Evolutionary conservation across 768 basidiomycete genomes (phyloP), one percentile per base, ranked within the genome.

Genomic region (Macrocybe gigantea): DNA sequence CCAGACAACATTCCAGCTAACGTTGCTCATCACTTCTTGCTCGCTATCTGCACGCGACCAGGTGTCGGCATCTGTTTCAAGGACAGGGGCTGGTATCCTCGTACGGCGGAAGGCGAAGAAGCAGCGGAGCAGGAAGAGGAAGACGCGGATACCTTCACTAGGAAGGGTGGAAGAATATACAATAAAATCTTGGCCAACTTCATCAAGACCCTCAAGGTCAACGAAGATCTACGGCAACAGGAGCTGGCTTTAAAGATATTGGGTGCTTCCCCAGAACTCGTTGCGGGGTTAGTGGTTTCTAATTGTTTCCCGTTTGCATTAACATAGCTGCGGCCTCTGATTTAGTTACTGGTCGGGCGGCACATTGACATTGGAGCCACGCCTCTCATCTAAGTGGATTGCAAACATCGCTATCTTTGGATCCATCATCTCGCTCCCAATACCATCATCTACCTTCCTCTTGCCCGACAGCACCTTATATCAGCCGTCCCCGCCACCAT

Each of bases 61-160:
- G 93, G 93, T 0, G 66, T 72, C 9, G 93, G 93, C 0, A 73
- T 96, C 10, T 97, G 93, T 58, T 96, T 95, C 67, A 80, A 71
- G 44, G 91, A 94, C 57, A 75, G 79, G 6, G 93, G 93, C 2
- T 97, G 93, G 93, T 97, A 96, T 56, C 82, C 82, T 3, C 81
- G 89, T 2, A 84, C 85, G 51, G 60, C 63, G 2, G 75, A 75
- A 12, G 66, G 64, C 12, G 73, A 73, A 7, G 64, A 65, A 1
- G 64, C 64, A 12, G n/a, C 2, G n/a, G 48, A 49, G 32, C 45
- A 52, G 0, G 45, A 53, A 2, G 64, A 71, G 7, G 69, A 65
- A 22, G 76, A 74, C 1, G 69, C 70, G 15, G 65, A 65, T 0
- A 56, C 55, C 1, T 57, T 52, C 43, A 54, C 60, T 30, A 65